Percentiles rank a stretch among this genome's conserved stretches.
These are phyloP conservation scores for Podospora pseudocomata DNA, from an alignment of 495 filamentous ascomycete genomes.

Conservation along the genomic window DNA sequence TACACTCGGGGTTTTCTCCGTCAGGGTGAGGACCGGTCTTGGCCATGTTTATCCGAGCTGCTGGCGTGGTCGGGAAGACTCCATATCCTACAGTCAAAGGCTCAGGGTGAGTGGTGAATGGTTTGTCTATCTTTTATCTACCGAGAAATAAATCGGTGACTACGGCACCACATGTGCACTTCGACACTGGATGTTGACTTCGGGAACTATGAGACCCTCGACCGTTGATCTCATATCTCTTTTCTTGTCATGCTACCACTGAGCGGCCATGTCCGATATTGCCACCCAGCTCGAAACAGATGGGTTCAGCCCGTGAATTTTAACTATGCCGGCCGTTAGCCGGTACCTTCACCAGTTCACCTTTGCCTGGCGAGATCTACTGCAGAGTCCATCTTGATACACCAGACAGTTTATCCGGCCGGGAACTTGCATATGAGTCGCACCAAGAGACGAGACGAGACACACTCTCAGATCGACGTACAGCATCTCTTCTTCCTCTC, in stretches of 20 bases:
- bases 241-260: not conserved
- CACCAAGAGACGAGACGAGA: conserved; percentile 26
- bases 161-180: not conserved
- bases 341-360: conserved; percentile 14
- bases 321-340: conserved; percentile 22
- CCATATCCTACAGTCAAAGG: not conserved
- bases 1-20: not conserved
- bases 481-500: conserved; percentile 12
- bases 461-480: conserved; percentile 26
- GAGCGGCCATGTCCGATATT: not conserved
- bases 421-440: conserved; percentile 25
- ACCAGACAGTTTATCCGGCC: conserved; percentile 39
- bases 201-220: not conserved
- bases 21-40: conserved; percentile 6
- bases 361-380: conserved; percentile 23
- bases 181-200: not conserved
- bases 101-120: not conserved
- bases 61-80: conserved; percentile 8
- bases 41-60: conserved; percentile 18
- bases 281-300: conserved; percentile 20
- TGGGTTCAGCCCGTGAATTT: conserved; percentile 14
- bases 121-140: not conserved
- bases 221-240: not conserved
- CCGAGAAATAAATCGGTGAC: not conserved
- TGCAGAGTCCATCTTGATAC: conserved; percentile 33